Evolutionary conservation across 176 grass and related monocot genomes (phyloP).

Genomic region (Triticum urartu): DNA sequence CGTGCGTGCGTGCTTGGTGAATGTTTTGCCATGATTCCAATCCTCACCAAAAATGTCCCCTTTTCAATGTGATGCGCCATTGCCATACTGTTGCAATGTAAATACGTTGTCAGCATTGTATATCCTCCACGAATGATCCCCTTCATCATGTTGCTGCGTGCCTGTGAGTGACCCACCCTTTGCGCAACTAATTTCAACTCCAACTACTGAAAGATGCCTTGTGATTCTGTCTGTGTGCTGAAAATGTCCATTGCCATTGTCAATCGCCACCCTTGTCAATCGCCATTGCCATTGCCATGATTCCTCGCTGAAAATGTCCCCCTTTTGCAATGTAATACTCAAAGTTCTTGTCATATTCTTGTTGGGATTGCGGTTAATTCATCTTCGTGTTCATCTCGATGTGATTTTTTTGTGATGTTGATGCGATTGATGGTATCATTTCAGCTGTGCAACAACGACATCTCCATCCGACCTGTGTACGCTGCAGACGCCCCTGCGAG

Average conservation of each 20-base stretch:
- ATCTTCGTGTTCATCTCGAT: neutral
- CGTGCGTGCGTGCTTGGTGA: neutral
- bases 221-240: neutral
- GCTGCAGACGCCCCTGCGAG: slow-evolving; percentile 11
- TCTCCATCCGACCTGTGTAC: slow-evolving; percentile 28
- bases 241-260: no score
- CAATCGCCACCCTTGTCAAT: neutral
- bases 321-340: neutral
- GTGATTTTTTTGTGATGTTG: neutral
- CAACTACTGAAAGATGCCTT: neutral
- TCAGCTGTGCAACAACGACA: slow-evolving; percentile 31
- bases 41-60: neutral
- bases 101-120: no score
- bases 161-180: no score
- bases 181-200: neutral
- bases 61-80: neutral
- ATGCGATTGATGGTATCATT: neutral
- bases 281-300: neutral
- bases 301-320: neutral
- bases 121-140: neutral
- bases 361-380: neutral
- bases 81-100: neutral
- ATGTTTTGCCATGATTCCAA: neutral
- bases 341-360: neutral
- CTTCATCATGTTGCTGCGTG: no score